Base-by-base conservation (phyloP, 495 filamentous ascomycete species). In the Cryomyces minteri region DNA sequence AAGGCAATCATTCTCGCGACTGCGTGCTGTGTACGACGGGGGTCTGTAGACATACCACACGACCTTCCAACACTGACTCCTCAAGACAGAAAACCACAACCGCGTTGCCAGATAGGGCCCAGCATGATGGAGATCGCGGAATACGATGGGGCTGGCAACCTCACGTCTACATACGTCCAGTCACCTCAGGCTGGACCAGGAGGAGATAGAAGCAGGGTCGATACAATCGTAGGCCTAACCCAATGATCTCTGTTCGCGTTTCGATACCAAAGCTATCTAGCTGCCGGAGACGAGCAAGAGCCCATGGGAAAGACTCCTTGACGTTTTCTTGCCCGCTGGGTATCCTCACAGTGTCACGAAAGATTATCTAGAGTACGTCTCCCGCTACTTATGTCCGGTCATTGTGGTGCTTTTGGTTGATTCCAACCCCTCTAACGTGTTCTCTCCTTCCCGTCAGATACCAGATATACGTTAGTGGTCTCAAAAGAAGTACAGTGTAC, bases 341-440 rank as follows among this genome's bases (percentile, higher is more conserved):
- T 98, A 83, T 67, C 90, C 90, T 4, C 74, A 88, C 47, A 88
- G 82, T 54, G 90, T 98, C 37, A 92, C 80, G 8, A 65, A 76
- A 31, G 90, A 98, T 61, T 98, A 98, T 63, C 68, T 86, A 41
- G 65, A 78, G 70, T 94, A 67, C 44, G 61, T 58, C 34, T 9
- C 34, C 34, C 34, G 12, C 9, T 38, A 14, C 34, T 38, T 14
- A 14, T 38, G 3, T 38, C 1, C 12, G 1, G 9, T 38, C 34
- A 3, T 38, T 10, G 34, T 38, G 34, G 2, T 1, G 1, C 8
- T 14, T 10, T 41, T 4, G 8, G 28, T 14, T 29, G 40, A 9
- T 41, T 9, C 11, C 40, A 41, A 47, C 4, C 39, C 11, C 18
- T 5, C 37, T 30, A 37, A 6, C 43, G 12, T 3, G 9, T 37